phyloP scores from a whole-genome alignment of 1,284 basidiomycete genomes.

The Phlebopus sp. region DNA sequence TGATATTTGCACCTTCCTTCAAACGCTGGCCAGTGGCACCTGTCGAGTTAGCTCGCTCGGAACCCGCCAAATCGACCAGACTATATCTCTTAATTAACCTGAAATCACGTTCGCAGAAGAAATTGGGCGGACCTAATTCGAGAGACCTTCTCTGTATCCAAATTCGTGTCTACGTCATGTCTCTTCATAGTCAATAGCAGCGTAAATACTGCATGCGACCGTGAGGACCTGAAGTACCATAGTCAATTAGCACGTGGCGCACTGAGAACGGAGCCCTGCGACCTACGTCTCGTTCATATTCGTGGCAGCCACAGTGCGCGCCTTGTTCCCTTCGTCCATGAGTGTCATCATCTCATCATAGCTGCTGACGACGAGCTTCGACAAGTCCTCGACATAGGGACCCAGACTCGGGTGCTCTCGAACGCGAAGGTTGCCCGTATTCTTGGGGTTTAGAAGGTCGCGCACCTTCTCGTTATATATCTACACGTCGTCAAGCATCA shows the following conservation, averaged over 20 bases:
- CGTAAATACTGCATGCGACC: conserved; percentile 97
- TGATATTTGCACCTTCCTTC: conserved; percentile 97
- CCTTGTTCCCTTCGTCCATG: conserved; percentile 99
- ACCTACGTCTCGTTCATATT: conserved; percentile 98
- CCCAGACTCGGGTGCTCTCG: conserved; percentile 94
- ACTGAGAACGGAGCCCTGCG: not conserved
- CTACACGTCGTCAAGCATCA: conserved; percentile 33
- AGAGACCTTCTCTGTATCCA: conserved; percentile 95
- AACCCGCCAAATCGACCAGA: conserved; percentile 95
- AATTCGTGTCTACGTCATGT: conserved; percentile 76
- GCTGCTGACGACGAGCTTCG: conserved; percentile 86
- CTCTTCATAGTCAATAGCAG: conserved; percentile 89
- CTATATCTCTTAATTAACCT: conserved; percentile 36
- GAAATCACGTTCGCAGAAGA: not conserved
- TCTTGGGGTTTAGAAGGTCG: conserved; percentile 96
- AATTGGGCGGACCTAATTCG: conserved; percentile 72
- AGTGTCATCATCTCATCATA: conserved; percentile 97
- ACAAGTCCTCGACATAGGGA: conserved; percentile 97
- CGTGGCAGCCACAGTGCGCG: conserved; percentile 95
- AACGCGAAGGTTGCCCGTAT: conserved; percentile 92
- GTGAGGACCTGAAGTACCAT: conserved; percentile 65
- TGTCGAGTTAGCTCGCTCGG: conserved; percentile 93
- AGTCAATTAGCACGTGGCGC: conserved; percentile 1
- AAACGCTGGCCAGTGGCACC: conserved; percentile 93
- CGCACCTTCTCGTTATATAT: conserved; percentile 99